Base-by-base conservation (phyloP, 257 asterid genomes). In the Jasminum sambac region DNA sequence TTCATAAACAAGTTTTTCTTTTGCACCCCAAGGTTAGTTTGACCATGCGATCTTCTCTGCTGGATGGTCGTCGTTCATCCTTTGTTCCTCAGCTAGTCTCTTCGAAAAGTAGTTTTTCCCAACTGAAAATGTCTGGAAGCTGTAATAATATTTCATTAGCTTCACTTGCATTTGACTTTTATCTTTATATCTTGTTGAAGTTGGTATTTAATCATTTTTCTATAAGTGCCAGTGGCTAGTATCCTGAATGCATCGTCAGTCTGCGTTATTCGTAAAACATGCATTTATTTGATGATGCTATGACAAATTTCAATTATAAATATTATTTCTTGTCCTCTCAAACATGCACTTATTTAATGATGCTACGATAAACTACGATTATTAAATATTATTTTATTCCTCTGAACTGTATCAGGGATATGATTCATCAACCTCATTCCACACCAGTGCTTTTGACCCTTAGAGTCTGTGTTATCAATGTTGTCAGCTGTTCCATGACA, bases 21-120 rank as follows among this genome's bases (percentile, higher is more conserved):
- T 79, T 90, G 76, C 95, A 88, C 81, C 96, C 97, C 64, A 94
- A 84, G 96, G 99, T 91, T 68, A 65, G 77, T 52, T 79, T 75
- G 42, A 71, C 66, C 52, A 50, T 38, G 50, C 46, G 2, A 38
- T 10, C 39, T 69, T 66, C 30, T 68, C 39, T 52, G 59, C 63
- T 77, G 48, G 26, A 19, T 46, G 36, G 25, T 58, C 41, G 50
- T 39, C 48, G 38, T 12, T 61, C 58, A 19, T 9, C 19, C 62
- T 43, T 17, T 25, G 38, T 52, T 52, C 62, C 68, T 43, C 11
- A 36, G 36, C 17, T 37, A 19, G 30, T 30, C 9, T 40, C 57
- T 39, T 73, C 64, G 37, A 26, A 48, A 72, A 30, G 57, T 36
- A 17, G 14, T 16, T 23, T 42, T n/a, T 68, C 46, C 3, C 67